These are phyloP conservation scores for Botryotinia calthae DNA, from an alignment of 2,329 filamentous ascomycete species.

Conservation along the genomic window DNA sequence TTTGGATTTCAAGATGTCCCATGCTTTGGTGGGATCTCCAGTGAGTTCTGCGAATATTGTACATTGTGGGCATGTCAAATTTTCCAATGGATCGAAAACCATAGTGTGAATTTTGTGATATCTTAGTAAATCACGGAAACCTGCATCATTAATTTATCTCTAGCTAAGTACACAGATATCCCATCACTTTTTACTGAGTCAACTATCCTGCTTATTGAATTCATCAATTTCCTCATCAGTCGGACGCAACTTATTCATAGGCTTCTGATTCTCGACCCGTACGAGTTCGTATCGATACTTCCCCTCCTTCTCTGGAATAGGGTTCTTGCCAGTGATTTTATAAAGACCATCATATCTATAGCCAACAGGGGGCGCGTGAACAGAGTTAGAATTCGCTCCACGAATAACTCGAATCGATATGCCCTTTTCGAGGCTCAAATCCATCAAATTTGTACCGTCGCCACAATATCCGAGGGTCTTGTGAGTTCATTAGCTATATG, in stretches of 20 bases:
- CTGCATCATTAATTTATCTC: neutral
- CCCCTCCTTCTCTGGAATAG: neutral
- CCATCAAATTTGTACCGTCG: slow-evolving; percentile 47
- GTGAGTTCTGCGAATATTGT: too few species aligned
- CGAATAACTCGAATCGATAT: slow-evolving; percentile 52
- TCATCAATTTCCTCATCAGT: neutral
- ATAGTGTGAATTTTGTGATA: neutral
- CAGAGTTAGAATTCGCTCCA: slow-evolving; percentile 40
- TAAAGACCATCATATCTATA: slow-evolving; percentile 60
- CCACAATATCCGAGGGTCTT: slow-evolving; percentile 51
- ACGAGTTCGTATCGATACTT: neutral
- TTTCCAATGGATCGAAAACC: neutral
- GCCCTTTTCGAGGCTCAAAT: slow-evolving; percentile 38
- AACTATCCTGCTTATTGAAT: neutral
- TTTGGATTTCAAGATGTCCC: too few species aligned
- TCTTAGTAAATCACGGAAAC: neutral
- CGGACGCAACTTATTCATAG: neutral
- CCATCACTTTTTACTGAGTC: neutral
- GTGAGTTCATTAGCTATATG: neutral
- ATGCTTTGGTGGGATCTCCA: too few species aligned
- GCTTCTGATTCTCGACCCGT: neutral
- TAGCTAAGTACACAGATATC: neutral
- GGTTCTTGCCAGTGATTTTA: slow-evolving; percentile 38
- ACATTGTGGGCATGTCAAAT: neutral
- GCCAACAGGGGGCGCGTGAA: slow-evolving; percentile 47